phyloP scores from a whole-genome alignment of 164 flowering plant genomes.

The Vitis vinifera region DNA sequence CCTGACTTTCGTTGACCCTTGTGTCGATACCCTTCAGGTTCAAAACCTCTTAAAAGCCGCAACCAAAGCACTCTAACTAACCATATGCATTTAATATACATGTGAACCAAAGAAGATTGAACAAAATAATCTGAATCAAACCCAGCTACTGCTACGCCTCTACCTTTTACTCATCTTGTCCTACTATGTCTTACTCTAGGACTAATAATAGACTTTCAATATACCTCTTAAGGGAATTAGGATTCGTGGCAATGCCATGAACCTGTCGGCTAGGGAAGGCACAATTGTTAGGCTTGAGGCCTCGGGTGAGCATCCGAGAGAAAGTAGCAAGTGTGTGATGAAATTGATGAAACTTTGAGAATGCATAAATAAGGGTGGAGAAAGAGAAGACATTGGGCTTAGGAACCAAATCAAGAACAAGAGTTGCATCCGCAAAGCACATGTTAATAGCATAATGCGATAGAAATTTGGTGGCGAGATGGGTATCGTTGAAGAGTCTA shows the following conservation, averaged over 20 bases:
- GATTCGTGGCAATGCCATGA: conserved; percentile 31
- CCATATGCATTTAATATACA: conserved; percentile 64
- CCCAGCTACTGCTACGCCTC: conserved; percentile 30
- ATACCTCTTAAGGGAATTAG: too few relatives aligned
- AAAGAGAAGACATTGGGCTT: conserved; percentile 35
- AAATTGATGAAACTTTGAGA: conserved; percentile 30
- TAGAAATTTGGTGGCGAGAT: conserved; percentile 16
- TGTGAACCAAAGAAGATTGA: conserved; percentile 52
- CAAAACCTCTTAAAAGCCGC: neutral
- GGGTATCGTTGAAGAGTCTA: conserved; percentile 29
- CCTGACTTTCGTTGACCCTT: too few relatives aligned
- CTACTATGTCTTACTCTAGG: too few relatives aligned
- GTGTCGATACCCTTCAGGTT: too few relatives aligned
- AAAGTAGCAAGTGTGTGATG: conserved; percentile 26
- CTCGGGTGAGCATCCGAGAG: conserved; percentile 34
- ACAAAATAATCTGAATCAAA: conserved; percentile 49
- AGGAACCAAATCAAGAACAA: conserved; percentile 27
- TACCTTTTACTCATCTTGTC: too few relatives aligned
- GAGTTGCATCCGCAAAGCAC: conserved; percentile 33
- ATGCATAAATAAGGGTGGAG: conserved; percentile 51
- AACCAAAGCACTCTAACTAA: conserved; percentile 61
- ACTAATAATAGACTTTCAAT: too few relatives aligned
- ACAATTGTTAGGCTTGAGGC: conserved; percentile 38
- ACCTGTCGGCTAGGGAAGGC: conserved; percentile 57
- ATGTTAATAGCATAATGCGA: conserved; percentile 43